A percentile compares a stretch with the other conserved stretches of the same genome.
Conservation (phyloP, 805 yeast species). For the Clavispora asparagi region DNA sequence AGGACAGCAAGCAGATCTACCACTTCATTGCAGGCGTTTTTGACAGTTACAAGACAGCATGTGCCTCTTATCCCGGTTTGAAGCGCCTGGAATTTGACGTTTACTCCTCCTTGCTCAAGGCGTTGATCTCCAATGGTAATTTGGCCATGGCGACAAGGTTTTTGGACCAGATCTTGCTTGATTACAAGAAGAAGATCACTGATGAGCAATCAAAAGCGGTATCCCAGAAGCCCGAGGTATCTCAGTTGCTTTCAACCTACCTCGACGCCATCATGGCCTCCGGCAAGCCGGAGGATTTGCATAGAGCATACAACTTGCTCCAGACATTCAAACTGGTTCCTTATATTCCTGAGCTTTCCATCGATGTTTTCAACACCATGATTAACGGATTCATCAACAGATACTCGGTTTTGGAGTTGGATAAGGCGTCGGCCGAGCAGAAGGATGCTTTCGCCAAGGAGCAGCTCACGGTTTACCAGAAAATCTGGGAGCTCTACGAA, state of each 20-base stretch:
- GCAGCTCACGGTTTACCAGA: conserved; percentile 12
- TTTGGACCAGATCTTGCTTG: conserved; percentile 48
- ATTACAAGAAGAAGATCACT: conserved; percentile 23
- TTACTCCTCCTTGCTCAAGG: conserved; percentile 47
- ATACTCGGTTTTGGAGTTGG: conserved; percentile 16
- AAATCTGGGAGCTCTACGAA: conserved; percentile 29
- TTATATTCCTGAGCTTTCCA: conserved; percentile 33
- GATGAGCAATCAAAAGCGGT: conserved; percentile 10
- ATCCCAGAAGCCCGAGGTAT: conserved; percentile 18
- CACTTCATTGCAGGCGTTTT: conserved; percentile 24
- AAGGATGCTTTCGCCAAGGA: conserved; percentile 4
- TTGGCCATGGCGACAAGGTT: conserved; percentile 48
- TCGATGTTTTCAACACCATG: conserved; percentile 25
- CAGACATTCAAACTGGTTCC: conserved; percentile 23
- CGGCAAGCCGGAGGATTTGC: conserved; percentile 11
- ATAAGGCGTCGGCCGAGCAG: conserved; percentile 1
- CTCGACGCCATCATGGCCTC: conserved; percentile 29
- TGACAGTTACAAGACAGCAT: conserved; percentile 29
- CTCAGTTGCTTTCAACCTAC: conserved; percentile 41
- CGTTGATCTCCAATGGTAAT: conserved; percentile 49
- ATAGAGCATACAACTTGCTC: conserved; percentile 21
- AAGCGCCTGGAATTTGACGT: conserved; percentile 39
- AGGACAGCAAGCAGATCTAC: conserved; percentile 16
- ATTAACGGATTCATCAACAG: conserved; percentile 21
- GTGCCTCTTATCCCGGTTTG: conserved; percentile 8